These are phyloP conservation scores for Pseudocohnilembus persalinus DNA, from an alignment of 169 alveolate genomes.

Conservation along the genomic window DNA sequence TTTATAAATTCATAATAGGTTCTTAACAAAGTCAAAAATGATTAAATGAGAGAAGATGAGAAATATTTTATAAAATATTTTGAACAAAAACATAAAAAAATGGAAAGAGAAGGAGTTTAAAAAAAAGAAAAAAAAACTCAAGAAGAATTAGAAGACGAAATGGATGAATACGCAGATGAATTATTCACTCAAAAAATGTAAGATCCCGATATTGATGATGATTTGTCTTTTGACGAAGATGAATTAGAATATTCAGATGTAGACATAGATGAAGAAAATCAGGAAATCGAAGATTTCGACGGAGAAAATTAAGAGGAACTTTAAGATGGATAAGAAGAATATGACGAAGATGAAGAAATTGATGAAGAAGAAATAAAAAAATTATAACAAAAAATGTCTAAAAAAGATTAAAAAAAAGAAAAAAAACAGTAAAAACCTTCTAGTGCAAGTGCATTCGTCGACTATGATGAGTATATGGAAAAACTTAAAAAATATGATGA, in stretches of 20 bases:
- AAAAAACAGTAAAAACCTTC: no score
- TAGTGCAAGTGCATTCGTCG: no score
- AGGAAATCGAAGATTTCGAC: slow-evolving; percentile 14
- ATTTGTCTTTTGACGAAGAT: not conserved
- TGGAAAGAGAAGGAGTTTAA: slow-evolving; percentile 32
- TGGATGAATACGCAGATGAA: slow-evolving; percentile 17
- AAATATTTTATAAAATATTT: slow-evolving; percentile 49
- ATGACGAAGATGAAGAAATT: slow-evolving; percentile 15
- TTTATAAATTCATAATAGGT: slow-evolving; percentile 3
- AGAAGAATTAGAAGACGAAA: slow-evolving; percentile 26
- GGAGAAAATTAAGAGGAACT: slow-evolving; percentile 36
- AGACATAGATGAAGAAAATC: slow-evolving; percentile 12
- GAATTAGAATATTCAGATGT: not conserved
- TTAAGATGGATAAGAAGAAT: slow-evolving; percentile 7
- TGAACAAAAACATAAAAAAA: slow-evolving; percentile 26
- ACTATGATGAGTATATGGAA: not conserved
- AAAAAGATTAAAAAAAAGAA: no score
- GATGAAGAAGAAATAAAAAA: not conserved
- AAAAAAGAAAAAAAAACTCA: slow-evolving; percentile 13
- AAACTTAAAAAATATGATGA: not conserved
- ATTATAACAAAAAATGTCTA: no score
- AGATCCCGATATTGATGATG: slow-evolving; percentile 1
- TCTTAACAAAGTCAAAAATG: slow-evolving; percentile 3
- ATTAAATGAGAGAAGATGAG: slow-evolving; percentile 53
- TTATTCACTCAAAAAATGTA: slow-evolving; percentile 14